Evolutionary conservation across 2,329 filamentous ascomycete genomes (phyloP), one percentile per base, ranked within the genome.

Genomic region (Diplocarpon mali): DNA sequence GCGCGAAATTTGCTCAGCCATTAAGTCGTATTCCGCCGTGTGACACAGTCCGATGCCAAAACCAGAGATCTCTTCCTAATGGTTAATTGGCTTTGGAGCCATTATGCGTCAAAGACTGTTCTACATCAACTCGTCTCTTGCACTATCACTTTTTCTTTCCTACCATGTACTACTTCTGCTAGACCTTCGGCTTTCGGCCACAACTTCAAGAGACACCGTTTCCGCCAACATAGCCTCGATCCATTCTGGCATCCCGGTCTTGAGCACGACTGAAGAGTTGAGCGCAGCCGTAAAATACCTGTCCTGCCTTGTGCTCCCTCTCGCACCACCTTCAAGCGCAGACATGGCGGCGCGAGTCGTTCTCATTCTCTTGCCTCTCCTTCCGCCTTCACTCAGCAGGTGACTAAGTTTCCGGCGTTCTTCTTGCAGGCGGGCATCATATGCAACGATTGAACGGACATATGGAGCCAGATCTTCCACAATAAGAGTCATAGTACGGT

Each of bases 381-480:
- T 72, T 12, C 72, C 73, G 5, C 74, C 75, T 50, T 80, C 74
- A 42, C 74, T 77, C 11, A 85, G 64, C 1, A 87, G 62, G 43
- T 70, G 77, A 52, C 76, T 78, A 9, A 85, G 63, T 14, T 73
- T 72, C 7, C 75, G 61, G 10, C 86, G 75, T 51, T 86, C 76
- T 49, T 77, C 69, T 57, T 87, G 82, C 1, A 92, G 72, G 1
- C 70, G 71, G 15, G 78, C 67, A 55, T 96, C 90, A 58, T 82
- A 84, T 0, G 79, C 71, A 2, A 90, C 79, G 48, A 98, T 96
- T 31, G 74, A 72, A 10, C 93, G 83, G n/a, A 96, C 76, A 61
- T 86, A 96, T 0, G 93, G 92, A 0, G 88, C 89, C 2, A 96
- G 69, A 51, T 98, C 92, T 11, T 81, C 67, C 0, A 76, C 72